Evolutionary conservation across 345 rosid genomes (phyloP).

Genomic region (Linum usitatissimum): DNA sequence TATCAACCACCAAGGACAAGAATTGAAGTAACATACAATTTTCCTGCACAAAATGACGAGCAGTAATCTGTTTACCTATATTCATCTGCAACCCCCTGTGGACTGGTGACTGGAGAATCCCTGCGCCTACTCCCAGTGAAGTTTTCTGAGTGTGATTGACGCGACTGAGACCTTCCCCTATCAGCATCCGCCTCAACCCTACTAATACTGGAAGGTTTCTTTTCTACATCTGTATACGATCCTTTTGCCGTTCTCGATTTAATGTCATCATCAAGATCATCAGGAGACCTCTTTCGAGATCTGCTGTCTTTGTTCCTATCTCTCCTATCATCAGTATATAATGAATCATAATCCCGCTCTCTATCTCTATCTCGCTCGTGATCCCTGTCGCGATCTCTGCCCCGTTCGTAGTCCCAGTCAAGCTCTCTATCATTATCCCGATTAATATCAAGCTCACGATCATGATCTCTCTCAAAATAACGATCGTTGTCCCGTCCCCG

Average conservation of each 20-base stretch:
- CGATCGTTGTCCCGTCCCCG: conserved; percentile 22
- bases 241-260: conserved; percentile 30
- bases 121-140: conserved; percentile 29
- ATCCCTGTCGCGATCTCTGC: neutral
- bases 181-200: conserved; percentile 57
- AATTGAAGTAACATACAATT: neutral
- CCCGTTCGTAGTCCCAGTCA: conserved; percentile 1
- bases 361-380: conserved; percentile 9
- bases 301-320: conserved; percentile 47
- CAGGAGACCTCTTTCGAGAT: conserved; percentile 63
- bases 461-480: conserved; percentile 21
- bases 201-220: conserved; percentile 32
- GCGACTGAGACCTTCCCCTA: conserved; percentile 53
- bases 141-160: conserved; percentile 37
- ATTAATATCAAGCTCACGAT: conserved; percentile 18
- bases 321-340: conserved; percentile 40
- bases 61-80: conserved; percentile 38
- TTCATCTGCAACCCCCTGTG: conserved; percentile 55
- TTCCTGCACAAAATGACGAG: neutral
- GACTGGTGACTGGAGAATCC: conserved; percentile 45
- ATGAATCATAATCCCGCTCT: conserved; percentile 24
- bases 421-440: conserved; percentile 15
- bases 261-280: conserved; percentile 51
- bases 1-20: no score
- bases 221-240: conserved; percentile 33